phyloP scores from a whole-genome alignment of 345 rosid species.

The Eucalyptus sp. region DNA sequence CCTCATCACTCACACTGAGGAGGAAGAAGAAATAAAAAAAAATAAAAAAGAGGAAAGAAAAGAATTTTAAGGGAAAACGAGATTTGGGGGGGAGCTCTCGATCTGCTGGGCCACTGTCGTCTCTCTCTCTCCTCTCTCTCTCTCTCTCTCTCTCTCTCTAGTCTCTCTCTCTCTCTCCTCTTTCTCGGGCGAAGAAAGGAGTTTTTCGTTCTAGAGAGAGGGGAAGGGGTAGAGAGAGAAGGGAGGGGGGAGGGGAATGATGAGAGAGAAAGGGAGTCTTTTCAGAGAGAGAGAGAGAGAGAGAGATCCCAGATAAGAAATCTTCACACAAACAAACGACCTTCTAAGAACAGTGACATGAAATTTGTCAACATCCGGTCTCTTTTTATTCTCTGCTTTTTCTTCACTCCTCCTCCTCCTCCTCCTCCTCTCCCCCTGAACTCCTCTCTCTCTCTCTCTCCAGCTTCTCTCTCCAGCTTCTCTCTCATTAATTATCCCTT shows the following conservation, averaged over 20 bases:
- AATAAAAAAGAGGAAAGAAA: background rate
- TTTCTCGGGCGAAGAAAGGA: background rate
- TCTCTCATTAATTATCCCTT: background rate
- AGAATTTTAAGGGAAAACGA: background rate
- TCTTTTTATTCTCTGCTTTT: conserved; percentile 81
- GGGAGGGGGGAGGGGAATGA: background rate
- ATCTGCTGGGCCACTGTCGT: conserved; percentile 75
- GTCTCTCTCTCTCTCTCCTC: background rate
- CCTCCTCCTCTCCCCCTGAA: background rate
- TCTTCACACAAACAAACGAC: conserved; percentile 83
- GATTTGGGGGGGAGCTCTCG: conserved; percentile 23
- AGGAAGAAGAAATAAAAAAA: background rate
- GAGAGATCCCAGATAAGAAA: conserved; percentile 77
- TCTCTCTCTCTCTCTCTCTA: background rate
- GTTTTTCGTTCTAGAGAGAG: background rate
- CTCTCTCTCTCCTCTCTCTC: conserved; percentile 4
- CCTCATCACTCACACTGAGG: conserved; percentile 21
- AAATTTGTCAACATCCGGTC: conserved; percentile 98
- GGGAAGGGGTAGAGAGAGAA: conserved; percentile 22
- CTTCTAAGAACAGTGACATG: conserved; percentile 89
- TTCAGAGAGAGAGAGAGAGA: conserved; percentile 16
- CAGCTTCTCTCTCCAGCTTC: background rate
- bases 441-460: background rate
- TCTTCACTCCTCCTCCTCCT: conserved; percentile 19
- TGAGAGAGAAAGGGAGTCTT: conserved; percentile 24